Base-by-base conservation (phyloP, 1,284 basidiomycete species). In the Puccinia horiana region DNA sequence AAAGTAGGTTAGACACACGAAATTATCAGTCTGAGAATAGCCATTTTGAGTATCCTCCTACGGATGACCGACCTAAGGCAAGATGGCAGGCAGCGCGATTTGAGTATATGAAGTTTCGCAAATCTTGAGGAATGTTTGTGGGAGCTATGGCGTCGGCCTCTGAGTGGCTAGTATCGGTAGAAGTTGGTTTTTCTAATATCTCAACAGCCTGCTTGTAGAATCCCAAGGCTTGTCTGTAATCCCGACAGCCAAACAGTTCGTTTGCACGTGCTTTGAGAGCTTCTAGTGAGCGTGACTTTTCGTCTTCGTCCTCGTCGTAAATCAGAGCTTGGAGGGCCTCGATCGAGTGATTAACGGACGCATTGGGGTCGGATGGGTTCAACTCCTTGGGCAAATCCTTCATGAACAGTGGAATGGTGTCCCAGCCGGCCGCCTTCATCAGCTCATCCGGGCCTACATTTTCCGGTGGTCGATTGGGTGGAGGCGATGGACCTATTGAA, bases 41-140 rank as follows among this genome's bases (percentile, higher is more conserved):
- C 3, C 1, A 70, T 23, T 49, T 70, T 9, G 4, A 70, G 16
- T 49, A 3, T 49, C n/a, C 14, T 29, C n/a, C 12, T 14, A 72
- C 18, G 26, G 29, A 37, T 37, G 56, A 44, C 77, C 26, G 49
- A 74, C 79, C 79, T 23, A 81, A 58, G 37, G 79, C 35, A 74
- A 81, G 79, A 81, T 81, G 79, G 47, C 79, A 81, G n/a, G 79
- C 79, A 37, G 79, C 79, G 26, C 79, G 69, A 44, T 81, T 81
- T 20, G 79, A 73, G 20, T 56, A 52, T 54, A 81, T 44, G 11
- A 70, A 72, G 29, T 49, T 61, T 26, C 29, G 23, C 2, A 49
- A 35, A n/a, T 58, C 18, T 47, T 73, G 40, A 47, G 69, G 70
- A n/a, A 73, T n/a, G 0, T 40, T 32, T n/a, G 37, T 35, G 35